A percentile compares a stretch with the other conserved stretches of the same genome.
These are phyloP conservation scores for Salix exigua DNA, from an alignment of 345 rosid species.

Conservation along the genomic window DNA sequence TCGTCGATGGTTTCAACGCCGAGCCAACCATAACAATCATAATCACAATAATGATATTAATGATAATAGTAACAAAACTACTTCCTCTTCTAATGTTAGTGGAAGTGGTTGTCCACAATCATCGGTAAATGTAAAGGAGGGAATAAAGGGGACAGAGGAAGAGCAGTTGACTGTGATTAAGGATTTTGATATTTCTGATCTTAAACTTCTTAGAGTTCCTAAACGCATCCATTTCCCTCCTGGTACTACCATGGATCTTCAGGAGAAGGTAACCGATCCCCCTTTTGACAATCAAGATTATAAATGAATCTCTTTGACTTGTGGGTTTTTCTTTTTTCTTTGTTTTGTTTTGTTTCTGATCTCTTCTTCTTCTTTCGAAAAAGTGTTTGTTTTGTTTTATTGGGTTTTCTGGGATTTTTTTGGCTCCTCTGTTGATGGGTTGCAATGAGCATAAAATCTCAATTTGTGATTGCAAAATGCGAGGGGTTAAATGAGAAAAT, in stretches of 20 bases:
- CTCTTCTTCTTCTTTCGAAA: background rate
- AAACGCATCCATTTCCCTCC: conserved; percentile 38
- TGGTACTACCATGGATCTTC: conserved; percentile 55
- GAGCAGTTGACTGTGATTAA: conserved; percentile 26
- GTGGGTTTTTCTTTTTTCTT: conserved; percentile 1
- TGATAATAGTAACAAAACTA: background rate
- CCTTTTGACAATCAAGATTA: background rate
- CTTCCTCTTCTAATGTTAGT: background rate
- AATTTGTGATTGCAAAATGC: background rate
- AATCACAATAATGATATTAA: conserved; percentile 13
- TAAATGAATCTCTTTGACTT: background rate
- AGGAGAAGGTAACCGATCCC: conserved; percentile 55
- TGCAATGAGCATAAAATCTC: background rate
- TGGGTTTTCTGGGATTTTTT: conserved; percentile 1
- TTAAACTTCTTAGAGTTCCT: conserved; percentile 52
- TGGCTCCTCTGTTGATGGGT: background rate
- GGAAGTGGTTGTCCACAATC: conserved; percentile 37
- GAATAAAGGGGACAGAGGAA: conserved; percentile 18
- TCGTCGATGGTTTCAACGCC: conserved; percentile 91
- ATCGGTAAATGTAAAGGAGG: conserved; percentile 23
- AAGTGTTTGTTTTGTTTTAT: background rate
- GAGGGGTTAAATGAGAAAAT: background rate
- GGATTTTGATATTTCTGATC: conserved; percentile 52
- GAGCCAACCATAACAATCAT: background rate
- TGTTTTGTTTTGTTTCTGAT: background rate